Evolutionary conservation across 176 grass and related monocot genomes (phyloP).

Genomic region (Oropetium thomaeum): DNA sequence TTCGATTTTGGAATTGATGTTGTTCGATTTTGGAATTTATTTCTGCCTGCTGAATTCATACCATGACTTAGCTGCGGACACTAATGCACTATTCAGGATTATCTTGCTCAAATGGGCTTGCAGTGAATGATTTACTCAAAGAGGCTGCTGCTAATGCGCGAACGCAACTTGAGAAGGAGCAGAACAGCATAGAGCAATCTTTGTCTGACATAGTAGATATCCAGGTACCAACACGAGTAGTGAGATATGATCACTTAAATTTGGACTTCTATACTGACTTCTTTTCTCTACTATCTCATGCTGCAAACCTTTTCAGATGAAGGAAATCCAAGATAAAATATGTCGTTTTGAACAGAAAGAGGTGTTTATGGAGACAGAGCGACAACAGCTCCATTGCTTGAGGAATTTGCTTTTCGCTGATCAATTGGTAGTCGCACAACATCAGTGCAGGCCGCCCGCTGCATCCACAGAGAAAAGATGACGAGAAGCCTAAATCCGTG

Average conservation of each 20-base stretch:
- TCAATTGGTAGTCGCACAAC: slow-evolving; percentile 56
- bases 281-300: slow-evolving; percentile 13
- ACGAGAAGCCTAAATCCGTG: slow-evolving; percentile 30
- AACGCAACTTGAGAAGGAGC: slow-evolving; percentile 64
- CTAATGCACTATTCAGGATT: slow-evolving; percentile 30
- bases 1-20: background rate
- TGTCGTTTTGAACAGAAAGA: slow-evolving; percentile 70
- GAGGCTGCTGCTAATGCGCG: slow-evolving; percentile 54
- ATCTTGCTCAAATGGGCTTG: slow-evolving; percentile 36
- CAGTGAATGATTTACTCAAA: slow-evolving; percentile 40
- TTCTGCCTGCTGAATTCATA: background rate
- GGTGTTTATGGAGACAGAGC: slow-evolving; percentile 71
- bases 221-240: slow-evolving; percentile 47
- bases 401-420: slow-evolving; percentile 68
- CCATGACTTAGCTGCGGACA: background rate
- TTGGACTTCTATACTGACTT: slow-evolving; percentile 3
- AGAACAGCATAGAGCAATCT: slow-evolving; percentile 69
- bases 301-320: slow-evolving; percentile 67
- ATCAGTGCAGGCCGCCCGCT: slow-evolving; percentile 34
- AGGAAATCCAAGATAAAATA: slow-evolving; percentile 91
- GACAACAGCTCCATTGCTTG: slow-evolving; percentile 53
- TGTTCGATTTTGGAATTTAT: background rate
- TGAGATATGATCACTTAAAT: background rate
- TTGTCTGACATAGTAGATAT: slow-evolving; percentile 75
- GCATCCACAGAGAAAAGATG: slow-evolving; percentile 22